phyloP scores from a whole-genome alignment of 345 rosid species.

The Boechera stricta region DNA sequence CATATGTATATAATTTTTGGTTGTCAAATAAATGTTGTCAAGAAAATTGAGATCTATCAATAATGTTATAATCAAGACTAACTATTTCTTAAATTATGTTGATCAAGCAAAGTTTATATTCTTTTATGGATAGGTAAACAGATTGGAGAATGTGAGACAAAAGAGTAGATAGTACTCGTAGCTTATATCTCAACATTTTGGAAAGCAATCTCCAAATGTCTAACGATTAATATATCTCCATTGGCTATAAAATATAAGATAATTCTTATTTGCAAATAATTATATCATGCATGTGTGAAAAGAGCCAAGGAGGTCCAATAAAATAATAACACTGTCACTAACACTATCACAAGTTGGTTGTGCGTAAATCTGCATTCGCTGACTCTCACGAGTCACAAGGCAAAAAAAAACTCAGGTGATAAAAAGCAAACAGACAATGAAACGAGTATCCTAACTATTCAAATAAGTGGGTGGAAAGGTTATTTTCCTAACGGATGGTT shows the following conservation, averaged over 20 bases:
- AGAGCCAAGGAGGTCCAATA: constrained; percentile 5
- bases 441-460: constrained; percentile 3
- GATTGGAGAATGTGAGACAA: not conserved
- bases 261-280: not conserved
- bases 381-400: constrained; percentile 9
- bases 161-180: not conserved
- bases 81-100: no score
- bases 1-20: no score
- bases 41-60: not conserved
- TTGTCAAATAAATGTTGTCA: not conserved
- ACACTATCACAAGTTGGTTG: not conserved
- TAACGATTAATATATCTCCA: not conserved
- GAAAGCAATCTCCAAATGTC: not conserved
- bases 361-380: not conserved
- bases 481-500: not conserved
- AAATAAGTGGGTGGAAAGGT: not conserved
- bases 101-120: not conserved
- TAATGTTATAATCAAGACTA: no score
- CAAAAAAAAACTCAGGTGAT: not conserved
- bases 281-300: constrained; percentile 9
- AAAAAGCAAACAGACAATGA: not conserved
- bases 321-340: constrained; percentile 1
- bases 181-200: not conserved
- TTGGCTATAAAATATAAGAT: not conserved
- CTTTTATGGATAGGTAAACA: not conserved